Evolutionary conservation across 2,329 filamentous ascomycete genomes (phyloP), one percentile per base, ranked within the genome.

Genomic region (Nothophaeocryptopus gaeumannii): DNA sequence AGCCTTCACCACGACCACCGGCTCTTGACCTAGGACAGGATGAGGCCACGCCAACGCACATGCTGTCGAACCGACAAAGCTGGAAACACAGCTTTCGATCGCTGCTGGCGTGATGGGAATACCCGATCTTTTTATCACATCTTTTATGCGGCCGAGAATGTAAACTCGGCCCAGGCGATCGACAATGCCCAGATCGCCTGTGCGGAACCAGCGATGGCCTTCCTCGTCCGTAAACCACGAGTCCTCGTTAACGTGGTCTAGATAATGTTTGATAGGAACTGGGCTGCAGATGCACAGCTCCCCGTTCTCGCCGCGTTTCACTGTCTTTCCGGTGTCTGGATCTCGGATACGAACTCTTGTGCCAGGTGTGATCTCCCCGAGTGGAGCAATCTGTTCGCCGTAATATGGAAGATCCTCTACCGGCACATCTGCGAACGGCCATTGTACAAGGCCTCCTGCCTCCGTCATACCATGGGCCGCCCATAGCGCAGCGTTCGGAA

Each of bases 111-210:
- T 53, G 16, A 63, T 56, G 0, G 55, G 37, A 1, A 61, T 38
- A 4, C 53, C 59, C 32, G 54, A 51, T n/a, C 54, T 31, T 41
- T 58, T 61, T 43, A 65, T 58, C 1, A 58, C 47, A 47, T 62
- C 57, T 29, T 65, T 63, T 5, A 48, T 48, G 3, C 62, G 39
- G 3, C 61, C 61, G 4, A 64, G 45, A 43, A 64, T 51, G 16
- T 59, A 63, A 2, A 63, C 32, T 7, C 58, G 26, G 9, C 59
- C 56, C 10, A 58, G 40, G 1, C 34, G 9, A 14, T 51, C 47
- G 29, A 62, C 54, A n/a, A 56, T 41, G 2, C 52, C 62, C 4
- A 60, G 35, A 43, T 64, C 62, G 7, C 62, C 62, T 8, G 59
- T 63, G 13, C 51, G 47, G 43, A 64, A 62, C 61, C 60, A 64